These are phyloP conservation scores for Lipomyces yarrowii DNA, from an alignment of 1,139 yeast genomes.

Conservation along the genomic window DNA sequence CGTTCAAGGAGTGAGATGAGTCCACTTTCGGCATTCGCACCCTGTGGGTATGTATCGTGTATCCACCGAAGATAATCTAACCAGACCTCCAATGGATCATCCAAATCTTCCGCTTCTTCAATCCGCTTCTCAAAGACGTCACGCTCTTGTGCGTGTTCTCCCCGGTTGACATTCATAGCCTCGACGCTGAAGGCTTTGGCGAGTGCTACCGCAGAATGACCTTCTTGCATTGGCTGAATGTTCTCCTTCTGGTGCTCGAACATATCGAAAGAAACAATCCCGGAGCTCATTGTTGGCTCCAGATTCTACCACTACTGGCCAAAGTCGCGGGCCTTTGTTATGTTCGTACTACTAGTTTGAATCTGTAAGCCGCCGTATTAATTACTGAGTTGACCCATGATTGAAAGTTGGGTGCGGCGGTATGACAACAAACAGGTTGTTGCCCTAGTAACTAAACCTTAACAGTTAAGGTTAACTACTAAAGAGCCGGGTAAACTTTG, in stretches of 20 bases:
- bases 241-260: slow-evolving; percentile 81
- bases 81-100: slow-evolving; percentile 80
- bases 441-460: background rate
- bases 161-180: slow-evolving; percentile 23
- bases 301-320: background rate
- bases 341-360: background rate
- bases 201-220: slow-evolving; percentile 67
- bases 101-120: slow-evolving; percentile 57
- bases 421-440: background rate
- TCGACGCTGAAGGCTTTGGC: slow-evolving; percentile 49
- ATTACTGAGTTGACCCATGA: background rate
- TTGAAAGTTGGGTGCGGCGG: background rate
- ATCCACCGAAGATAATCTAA: slow-evolving; percentile 76
- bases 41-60: slow-evolving; percentile 66
- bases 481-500: background rate
- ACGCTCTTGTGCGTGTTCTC: slow-evolving; percentile 19
- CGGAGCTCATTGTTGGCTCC: background rate
- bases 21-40: slow-evolving; percentile 67
- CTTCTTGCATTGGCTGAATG: slow-evolving; percentile 67
- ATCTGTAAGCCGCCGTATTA: background rate
- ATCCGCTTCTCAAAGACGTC: slow-evolving; percentile 50
- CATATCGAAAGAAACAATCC: slow-evolving; percentile 49
- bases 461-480: background rate
- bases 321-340: background rate
- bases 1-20: slow-evolving; percentile 66